These are phyloP conservation scores for Leonotis leonurus DNA, from an alignment of 257 asterid genomes.

Conservation along the genomic window DNA sequence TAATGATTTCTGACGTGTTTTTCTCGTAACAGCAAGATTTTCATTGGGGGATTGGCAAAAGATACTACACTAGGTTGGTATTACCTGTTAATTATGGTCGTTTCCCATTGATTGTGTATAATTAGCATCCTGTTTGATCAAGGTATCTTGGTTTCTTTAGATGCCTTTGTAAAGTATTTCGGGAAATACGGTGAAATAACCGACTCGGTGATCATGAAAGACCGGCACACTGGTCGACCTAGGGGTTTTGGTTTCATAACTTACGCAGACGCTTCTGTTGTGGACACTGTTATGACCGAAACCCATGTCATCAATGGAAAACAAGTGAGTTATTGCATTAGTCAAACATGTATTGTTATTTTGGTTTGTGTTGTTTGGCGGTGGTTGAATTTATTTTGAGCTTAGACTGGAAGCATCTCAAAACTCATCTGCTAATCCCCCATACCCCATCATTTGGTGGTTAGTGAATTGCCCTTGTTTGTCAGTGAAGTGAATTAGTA, in stretches of 20 bases:
- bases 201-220: slow-evolving; percentile 94
- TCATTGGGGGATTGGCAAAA: slow-evolving; percentile 87
- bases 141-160: slow-evolving; percentile 23
- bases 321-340: slow-evolving; percentile 46
- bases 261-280: slow-evolving; percentile 70
- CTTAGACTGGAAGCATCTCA: no score
- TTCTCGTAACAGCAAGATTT: slow-evolving; percentile 58
- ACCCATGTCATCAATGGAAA: slow-evolving; percentile 83
- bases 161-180: slow-evolving; percentile 82
- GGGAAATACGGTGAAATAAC: slow-evolving; percentile 96
- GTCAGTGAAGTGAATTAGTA: not conserved
- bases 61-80: slow-evolving; percentile 69
- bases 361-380: not conserved
- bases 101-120: not conserved
- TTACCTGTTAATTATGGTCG: not conserved
- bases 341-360: not conserved
- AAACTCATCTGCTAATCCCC: no score
- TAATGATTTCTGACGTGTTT: slow-evolving; percentile 5
- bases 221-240: slow-evolving; percentile 84
- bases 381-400: no score
- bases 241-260: slow-evolving; percentile 95
- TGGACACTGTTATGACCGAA: slow-evolving; percentile 81
- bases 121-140: not conserved
- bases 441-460: no score
- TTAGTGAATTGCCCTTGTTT: no score